Base-by-base conservation (phyloP, 805 yeast genomes). In the Komagataella populi region DNA sequence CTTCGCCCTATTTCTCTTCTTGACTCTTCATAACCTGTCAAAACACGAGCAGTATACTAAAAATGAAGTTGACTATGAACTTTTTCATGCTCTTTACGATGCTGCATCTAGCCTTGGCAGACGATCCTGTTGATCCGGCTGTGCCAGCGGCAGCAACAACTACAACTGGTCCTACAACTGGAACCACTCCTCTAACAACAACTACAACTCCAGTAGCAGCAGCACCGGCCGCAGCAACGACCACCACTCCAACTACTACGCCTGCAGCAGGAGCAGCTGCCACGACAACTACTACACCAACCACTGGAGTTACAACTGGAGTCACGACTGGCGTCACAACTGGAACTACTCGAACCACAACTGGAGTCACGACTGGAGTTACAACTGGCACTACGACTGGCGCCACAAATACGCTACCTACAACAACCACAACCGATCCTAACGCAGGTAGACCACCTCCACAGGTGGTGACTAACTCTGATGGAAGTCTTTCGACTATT, bases 401-500 rank as follows among this genome's bases (percentile, higher is more conserved):
- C 10, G 10, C 36, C 30, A 23, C 56, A 4, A 44, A 49, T 22
- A 51, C 3, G 39, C 47, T 44, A 49, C 23, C 52, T 3, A 8
- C 51, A 18, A 46, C 53, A 3, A 46, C 58, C 12, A 43, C 54
- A 6, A 48, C 48, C 14, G 45, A 50, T 24, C 48, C 55, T 23
- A 45, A 49, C 5, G 49, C 57, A 6, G 39, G 39, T 8, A 30
- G 10, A 44, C 56, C n/a, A 20, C 55, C 12, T 20, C 50, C 4
- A 50, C 60, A 14, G 36, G 61, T 23, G 52, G 55, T 20, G 14
- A 53, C 68, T 3, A 57, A 68, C 3, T 50, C 63, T 6, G 60
- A 64, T 49, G 57, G 55, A 0, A 56, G 61, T 23, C 59, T 70
- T 6, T 66, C 70, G 0, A 53, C 63, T 6, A 51, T 54, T 10